These are phyloP conservation scores for Geotrichum europaeum DNA, from an alignment of 1,139 yeast genomes.

Conservation along the genomic window DNA sequence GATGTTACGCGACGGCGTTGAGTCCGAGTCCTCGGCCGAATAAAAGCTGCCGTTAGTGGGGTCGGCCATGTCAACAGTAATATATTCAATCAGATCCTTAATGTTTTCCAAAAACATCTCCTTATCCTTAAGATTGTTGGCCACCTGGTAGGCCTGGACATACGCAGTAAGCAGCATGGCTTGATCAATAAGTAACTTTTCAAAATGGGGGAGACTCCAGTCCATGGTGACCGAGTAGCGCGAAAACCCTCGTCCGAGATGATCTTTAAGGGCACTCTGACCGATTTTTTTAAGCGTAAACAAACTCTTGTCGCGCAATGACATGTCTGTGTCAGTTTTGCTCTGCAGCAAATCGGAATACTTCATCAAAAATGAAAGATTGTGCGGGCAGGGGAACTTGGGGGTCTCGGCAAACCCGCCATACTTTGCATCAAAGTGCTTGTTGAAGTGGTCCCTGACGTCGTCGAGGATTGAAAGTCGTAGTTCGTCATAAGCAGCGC, in stretches of 20 bases:
- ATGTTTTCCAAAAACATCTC: conserved; percentile 20
- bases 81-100: conserved; percentile 29
- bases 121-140: background rate
- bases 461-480: conserved; percentile 22
- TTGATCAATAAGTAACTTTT: conserved; percentile 38
- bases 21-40: conserved; percentile 37
- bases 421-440: conserved; percentile 27
- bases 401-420: conserved; percentile 38
- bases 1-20: conserved; percentile 19
- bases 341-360: conserved; percentile 19
- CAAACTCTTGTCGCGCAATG: conserved; percentile 8
- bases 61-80: conserved; percentile 27
- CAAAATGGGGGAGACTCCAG: conserved; percentile 40
- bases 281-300: conserved; percentile 32
- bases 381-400: conserved; percentile 36
- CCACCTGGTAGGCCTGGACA: conserved; percentile 27
- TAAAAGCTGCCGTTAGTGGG: conserved; percentile 30
- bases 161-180: conserved; percentile 35
- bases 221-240: conserved; percentile 38
- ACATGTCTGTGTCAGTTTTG: conserved; percentile 1
- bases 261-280: conserved; percentile 38
- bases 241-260: conserved; percentile 37
- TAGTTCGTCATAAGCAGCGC: conserved; percentile 24
- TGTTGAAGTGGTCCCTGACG: conserved; percentile 28
- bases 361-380: conserved; percentile 30